phyloP scores from a whole-genome alignment of 306 rosid genomes.

The Quercus aquifolioides region DNA sequence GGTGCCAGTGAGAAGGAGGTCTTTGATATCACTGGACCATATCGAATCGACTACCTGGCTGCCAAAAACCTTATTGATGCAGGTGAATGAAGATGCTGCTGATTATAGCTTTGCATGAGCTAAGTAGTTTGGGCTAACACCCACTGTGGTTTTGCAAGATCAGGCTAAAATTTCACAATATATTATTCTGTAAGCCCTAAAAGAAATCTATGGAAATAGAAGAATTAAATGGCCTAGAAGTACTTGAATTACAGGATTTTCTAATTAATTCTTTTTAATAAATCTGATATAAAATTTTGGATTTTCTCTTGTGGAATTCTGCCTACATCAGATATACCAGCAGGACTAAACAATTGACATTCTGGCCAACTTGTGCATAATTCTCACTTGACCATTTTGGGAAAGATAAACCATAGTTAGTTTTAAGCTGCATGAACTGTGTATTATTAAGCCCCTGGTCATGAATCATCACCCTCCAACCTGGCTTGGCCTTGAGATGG shows the following conservation, averaged over 20 bases:
- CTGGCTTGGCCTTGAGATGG: neutral
- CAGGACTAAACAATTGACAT: neutral
- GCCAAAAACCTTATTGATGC: constrained; percentile 79
- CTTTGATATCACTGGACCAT: constrained; percentile 91
- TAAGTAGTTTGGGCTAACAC: neutral
- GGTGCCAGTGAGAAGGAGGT: constrained; percentile 98
- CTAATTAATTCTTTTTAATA: neutral
- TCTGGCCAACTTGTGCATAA: neutral
- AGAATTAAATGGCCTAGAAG: neutral
- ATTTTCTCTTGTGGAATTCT: neutral
- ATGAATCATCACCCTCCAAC: neutral
- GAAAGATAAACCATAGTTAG: neutral
- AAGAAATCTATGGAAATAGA: neutral
- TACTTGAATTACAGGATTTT: neutral
- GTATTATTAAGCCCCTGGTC: neutral
- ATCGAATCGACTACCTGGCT: constrained; percentile 82
- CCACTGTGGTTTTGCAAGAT: neutral
- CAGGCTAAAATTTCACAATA: neutral
- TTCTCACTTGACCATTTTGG: neutral
- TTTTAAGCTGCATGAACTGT: neutral
- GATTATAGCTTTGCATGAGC: neutral
- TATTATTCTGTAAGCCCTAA: neutral
- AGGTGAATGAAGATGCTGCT: constrained; percentile 38
- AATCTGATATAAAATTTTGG: neutral
- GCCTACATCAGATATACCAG: neutral